phyloP scores from a whole-genome alignment of 78 protist genomes.

The slime mould (Dictyostelium discoideum) region DNA sequence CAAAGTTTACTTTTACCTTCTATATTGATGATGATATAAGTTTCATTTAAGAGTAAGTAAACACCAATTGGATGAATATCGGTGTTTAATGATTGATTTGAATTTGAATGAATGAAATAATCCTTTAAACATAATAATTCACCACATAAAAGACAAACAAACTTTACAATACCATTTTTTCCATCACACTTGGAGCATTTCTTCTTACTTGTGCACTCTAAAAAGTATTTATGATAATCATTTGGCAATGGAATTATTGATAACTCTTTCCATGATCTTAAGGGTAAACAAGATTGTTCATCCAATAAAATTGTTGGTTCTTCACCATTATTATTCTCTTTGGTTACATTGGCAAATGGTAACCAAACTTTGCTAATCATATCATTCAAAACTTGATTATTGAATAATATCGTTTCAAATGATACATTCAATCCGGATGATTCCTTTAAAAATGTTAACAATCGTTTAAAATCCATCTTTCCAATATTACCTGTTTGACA shows the following conservation, averaged over 20 bases:
- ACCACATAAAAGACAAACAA: slow-evolving; percentile 10
- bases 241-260: background rate
- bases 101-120: background rate
- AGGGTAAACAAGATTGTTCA: background rate
- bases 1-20: background rate
- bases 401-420: background rate
- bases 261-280: background rate
- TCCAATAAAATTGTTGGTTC: background rate
- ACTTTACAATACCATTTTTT: background rate
- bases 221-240: slow-evolving; percentile 23
- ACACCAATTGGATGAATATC: slow-evolving; percentile 20
- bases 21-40: background rate
- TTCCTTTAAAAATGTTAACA: background rate
- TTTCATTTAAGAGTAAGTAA: background rate
- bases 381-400: background rate
- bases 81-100: background rate
- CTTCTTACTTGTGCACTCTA: slow-evolving; percentile 1
- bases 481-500: background rate
- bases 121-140: background rate
- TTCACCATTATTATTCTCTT: background rate
- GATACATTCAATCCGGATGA: background rate
- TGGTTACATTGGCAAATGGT: background rate
- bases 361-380: background rate
- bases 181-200: slow-evolving; percentile 7
- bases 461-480: background rate